A percentile compares a stretch with the other conserved stretches of the same genome.
Evolutionary conservation across 805 yeast genomes (phyloP).

Genomic region (Scheffersomyces amazonensis): DNA sequence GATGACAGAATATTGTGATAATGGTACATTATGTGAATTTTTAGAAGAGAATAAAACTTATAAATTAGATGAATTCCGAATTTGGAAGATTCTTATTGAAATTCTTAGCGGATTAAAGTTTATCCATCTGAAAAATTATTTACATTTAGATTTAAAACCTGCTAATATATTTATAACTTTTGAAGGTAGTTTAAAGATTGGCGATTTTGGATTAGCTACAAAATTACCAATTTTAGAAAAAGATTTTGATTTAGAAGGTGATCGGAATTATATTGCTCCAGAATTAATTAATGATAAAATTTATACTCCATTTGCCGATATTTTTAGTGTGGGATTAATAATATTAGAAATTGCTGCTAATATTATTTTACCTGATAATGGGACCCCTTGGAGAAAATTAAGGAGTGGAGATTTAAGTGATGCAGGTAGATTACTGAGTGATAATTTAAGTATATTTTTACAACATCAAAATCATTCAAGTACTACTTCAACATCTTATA

Average conservation of each 20-base stretch:
- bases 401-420: conserved; percentile 94
- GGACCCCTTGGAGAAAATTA: conserved; percentile 93
- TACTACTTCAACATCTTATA: conserved; percentile 21
- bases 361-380: conserved; percentile 91
- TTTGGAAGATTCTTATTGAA: conserved; percentile 93
- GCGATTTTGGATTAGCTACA: conserved; percentile 95
- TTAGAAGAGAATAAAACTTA: conserved; percentile 70
- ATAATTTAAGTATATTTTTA: conserved; percentile 41
- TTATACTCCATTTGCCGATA: conserved; percentile 90
- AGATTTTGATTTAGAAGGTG: conserved; percentile 91
- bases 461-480: conserved; percentile 21
- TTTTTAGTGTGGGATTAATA: conserved; percentile 89
- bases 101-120: conserved; percentile 73
- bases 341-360: conserved; percentile 96
- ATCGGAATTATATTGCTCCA: conserved; percentile 96
- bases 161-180: conserved; percentile 92
- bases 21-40: conserved; percentile 84
- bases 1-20: conserved; percentile 94
- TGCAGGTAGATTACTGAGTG: conserved; percentile 77
- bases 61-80: conserved; percentile 91
- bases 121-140: conserved; percentile 69
- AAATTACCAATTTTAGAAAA: conserved; percentile 64
- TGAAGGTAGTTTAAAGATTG: conserved; percentile 91
- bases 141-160: conserved; percentile 92
- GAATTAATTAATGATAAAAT: conserved; percentile 80